phyloP scores from a whole-genome alignment of 1,284 basidiomycete genomes.

The Moesziomyces globuligerus region DNA sequence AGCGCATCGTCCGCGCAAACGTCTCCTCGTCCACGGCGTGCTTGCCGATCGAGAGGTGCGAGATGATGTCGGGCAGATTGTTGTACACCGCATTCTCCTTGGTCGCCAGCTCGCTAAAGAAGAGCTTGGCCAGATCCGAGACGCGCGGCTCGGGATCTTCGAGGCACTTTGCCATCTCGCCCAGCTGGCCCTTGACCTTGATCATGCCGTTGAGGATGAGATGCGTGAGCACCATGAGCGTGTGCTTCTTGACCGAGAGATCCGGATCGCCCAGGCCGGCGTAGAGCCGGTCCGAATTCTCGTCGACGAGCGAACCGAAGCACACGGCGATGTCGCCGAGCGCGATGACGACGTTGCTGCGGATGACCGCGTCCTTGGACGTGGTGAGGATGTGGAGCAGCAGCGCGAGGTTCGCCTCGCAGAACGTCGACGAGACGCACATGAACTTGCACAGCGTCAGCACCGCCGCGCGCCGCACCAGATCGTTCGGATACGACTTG shows the following conservation, averaged over 20 bases:
- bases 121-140: conserved; percentile 91
- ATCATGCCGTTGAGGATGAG: conserved; percentile 98
- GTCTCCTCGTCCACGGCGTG: conserved; percentile 91
- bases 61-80: conserved; percentile 78
- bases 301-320: conserved; percentile 94
- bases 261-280: conserved; percentile 88
- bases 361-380: conserved; percentile 85
- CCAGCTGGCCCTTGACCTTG: conserved; percentile 98
- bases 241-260: conserved; percentile 96
- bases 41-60: conserved; percentile 87
- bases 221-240: conserved; percentile 97
- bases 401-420: conserved; percentile 85
- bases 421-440: conserved; percentile 92
- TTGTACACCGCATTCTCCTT: conserved; percentile 99
- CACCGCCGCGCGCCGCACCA: conserved; percentile 84
- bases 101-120: conserved; percentile 92
- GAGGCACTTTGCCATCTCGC: conserved; percentile 99
- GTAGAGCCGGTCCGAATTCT: conserved; percentile 95
- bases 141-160: conserved; percentile 91
- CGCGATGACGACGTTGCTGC: conserved; percentile 95
- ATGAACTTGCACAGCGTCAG: conserved; percentile 95
- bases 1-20: conserved; percentile 92
- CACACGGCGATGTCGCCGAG: conserved; percentile 96
- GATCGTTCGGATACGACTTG: conserved; percentile 76
- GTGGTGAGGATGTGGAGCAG: conserved; percentile 94